A percentile compares a stretch with the other conserved stretches of the same genome.
phyloP scores from a whole-genome alignment of 2,329 filamentous ascomycete species.

The Fonsecaea pugnacius region DNA sequence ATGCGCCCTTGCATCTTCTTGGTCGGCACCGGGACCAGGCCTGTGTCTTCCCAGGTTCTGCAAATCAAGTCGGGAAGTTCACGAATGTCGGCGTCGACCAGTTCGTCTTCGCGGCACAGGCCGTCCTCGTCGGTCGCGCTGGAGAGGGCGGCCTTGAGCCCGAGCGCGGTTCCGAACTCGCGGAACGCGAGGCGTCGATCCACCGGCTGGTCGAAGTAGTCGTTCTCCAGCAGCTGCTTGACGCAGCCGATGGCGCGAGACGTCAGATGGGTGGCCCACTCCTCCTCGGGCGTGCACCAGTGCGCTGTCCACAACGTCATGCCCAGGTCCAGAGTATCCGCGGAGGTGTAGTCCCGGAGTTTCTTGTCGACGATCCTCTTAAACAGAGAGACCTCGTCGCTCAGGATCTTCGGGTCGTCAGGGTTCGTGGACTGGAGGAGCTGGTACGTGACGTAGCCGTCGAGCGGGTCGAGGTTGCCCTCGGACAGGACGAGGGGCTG shows the following conservation, averaged over 20 bases:
- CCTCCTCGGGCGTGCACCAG: constrained; percentile 53
- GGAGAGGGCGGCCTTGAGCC: constrained; percentile 47
- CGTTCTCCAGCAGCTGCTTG: constrained; percentile 40
- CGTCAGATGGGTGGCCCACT: constrained; percentile 53
- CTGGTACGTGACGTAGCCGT: constrained; percentile 58
- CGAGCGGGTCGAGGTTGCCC: constrained; percentile 62
- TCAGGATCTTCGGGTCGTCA: constrained; percentile 44
- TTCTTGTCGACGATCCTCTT: constrained; percentile 53
- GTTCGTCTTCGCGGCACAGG: constrained; percentile 8
- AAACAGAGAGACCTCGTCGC: constrained; percentile 60
- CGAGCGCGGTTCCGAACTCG: constrained; percentile 60
- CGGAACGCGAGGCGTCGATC: constrained; percentile 56
- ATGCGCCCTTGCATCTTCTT: constrained; percentile 47
- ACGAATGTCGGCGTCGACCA: constrained; percentile 16
- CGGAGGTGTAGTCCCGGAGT: constrained; percentile 51
- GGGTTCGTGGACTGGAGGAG: constrained; percentile 50
- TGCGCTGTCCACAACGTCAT: constrained; percentile 64
- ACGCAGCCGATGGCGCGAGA: constrained; percentile 36
- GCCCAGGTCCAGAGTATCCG: constrained; percentile 61
- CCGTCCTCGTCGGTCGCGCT: neutral
- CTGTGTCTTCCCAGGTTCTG: constrained; percentile 28
- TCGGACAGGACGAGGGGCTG: constrained; percentile 55
- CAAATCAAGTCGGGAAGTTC: constrained; percentile 24
- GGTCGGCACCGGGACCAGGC: constrained; percentile 22
- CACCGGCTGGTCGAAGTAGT: constrained; percentile 44